Base-by-base conservation (phyloP, 129 eudicot species). In the Flaveria brownii region DNA sequence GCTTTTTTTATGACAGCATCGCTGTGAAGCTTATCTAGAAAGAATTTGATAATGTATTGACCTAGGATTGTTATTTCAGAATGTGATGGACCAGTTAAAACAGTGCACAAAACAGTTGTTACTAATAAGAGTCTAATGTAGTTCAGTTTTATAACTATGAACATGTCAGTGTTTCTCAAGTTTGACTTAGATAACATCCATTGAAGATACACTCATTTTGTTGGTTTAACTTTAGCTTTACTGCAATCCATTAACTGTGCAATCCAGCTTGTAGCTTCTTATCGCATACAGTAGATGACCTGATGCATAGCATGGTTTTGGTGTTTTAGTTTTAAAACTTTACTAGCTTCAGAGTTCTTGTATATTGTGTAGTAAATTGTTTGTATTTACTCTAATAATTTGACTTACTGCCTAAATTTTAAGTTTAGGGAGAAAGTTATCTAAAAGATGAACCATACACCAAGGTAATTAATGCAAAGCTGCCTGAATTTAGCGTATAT, bases 1-100 rank as follows among this genome's bases (percentile, higher is more conserved):
- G 11, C 2, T 70, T 17, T 13, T 73, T 7, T 36, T 3, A 10
- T 11, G 6, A 36, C 30, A 4, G 22, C 18, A 36, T 62, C 13
- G 43, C 36, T 62, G 47, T 39, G 67, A 62, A n/a, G 56, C 52
- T 43, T 49, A 45, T 70, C 13, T 70, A 70, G 71, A 77, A 77
- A 22, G 68, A 23, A 30, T 57, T 57, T 78, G 26, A 2, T 20
- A 62, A 12, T 45, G 10, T 22, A 8, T 13, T 12, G 0, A 78
- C 20, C 42, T 60, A 36, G 14, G 39, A 28, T 2, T 76, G 65
- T 49, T 76, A 10, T 76, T 76, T 9, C 43, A 33, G 39, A 61
- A 30, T 14, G 36, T 3, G 20, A 17, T 6, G 28, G 47, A 11
- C 33, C 71, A 47, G 33, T 45, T 60, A 43, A 45, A 15, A 43